Evolutionary conservation across 1,284 basidiomycete genomes (phyloP).

Genomic region (Irpex sp.): DNA sequence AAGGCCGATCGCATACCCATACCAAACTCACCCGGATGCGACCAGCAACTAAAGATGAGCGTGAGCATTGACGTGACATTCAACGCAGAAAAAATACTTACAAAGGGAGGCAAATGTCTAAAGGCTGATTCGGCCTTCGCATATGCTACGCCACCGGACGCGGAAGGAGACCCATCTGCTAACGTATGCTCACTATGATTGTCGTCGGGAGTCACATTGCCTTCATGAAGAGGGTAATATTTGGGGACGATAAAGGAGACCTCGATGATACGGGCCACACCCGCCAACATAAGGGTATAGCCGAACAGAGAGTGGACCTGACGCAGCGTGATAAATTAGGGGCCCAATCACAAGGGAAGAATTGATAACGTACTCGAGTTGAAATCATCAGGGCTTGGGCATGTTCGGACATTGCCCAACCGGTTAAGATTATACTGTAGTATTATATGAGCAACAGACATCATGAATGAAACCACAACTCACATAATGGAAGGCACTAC

Average conservation of each 20-base stretch:
- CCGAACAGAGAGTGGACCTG: slow-evolving; percentile 86
- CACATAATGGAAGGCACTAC: slow-evolving; percentile 85
- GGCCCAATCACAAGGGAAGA: not conserved
- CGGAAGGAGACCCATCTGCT: slow-evolving; percentile 30
- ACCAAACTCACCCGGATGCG: slow-evolving; percentile 47
- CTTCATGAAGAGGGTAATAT: slow-evolving; percentile 23
- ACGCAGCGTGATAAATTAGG: not conserved
- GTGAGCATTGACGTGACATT: not conserved
- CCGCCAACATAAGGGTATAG: slow-evolving; percentile 83
- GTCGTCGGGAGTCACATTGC: slow-evolving; percentile 37
- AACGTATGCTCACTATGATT: slow-evolving; percentile 64
- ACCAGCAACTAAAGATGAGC: slow-evolving; percentile 52
- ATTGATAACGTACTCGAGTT: slow-evolving; percentile 52
- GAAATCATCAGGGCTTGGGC: slow-evolving; percentile 83
- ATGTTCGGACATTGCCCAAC: slow-evolving; percentile 95
- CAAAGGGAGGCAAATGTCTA: slow-evolving; percentile 84
- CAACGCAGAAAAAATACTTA: slow-evolving; percentile 37
- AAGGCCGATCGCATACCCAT: not conserved
- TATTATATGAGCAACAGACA: slow-evolving; percentile 3
- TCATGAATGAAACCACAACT: slow-evolving; percentile 18
- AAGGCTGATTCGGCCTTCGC: slow-evolving; percentile 55
- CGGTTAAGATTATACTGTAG: slow-evolving; percentile 79
- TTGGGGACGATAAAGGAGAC: slow-evolving; percentile 71
- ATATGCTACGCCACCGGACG: slow-evolving; percentile 18
- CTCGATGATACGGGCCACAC: slow-evolving; percentile 80